Conservation (phyloP, 2,329 filamentous ascomycete species). For the Tricladium varicosporioides region DNA sequence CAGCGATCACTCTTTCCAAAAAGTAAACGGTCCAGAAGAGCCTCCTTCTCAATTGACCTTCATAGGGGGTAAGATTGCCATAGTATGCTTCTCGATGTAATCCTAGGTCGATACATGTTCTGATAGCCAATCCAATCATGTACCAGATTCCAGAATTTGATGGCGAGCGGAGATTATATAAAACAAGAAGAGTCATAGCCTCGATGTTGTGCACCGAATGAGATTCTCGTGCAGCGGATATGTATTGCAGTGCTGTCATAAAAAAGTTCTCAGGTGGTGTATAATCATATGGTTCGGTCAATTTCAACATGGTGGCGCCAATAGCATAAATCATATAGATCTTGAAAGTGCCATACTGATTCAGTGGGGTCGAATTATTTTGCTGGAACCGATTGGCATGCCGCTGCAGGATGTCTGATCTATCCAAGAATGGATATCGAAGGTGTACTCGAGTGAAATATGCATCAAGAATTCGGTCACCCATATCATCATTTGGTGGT, state of each 20-base stretch:
- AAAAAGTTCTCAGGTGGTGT: constrained; percentile 45
- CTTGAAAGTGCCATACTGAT: constrained; percentile 49
- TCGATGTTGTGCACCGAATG: constrained; percentile 50
- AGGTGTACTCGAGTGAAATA: constrained; percentile 46
- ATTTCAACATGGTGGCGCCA: constrained; percentile 46
- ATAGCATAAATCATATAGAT: constrained; percentile 52
- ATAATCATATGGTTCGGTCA: constrained; percentile 45
- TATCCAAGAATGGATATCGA: constrained; percentile 49
- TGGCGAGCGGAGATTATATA: constrained; percentile 50
- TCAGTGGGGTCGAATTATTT: constrained; percentile 36
- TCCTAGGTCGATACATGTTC: constrained; percentile 50
- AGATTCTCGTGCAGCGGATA: constrained; percentile 46
- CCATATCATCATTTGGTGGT: constrained; percentile 46
- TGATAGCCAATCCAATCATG: constrained; percentile 53
- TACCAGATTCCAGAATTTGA: constrained; percentile 53
- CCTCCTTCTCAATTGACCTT: constrained; percentile 44
- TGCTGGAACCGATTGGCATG: constrained; percentile 41
- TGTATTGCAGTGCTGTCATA: constrained; percentile 47
- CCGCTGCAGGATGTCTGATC: constrained; percentile 43
- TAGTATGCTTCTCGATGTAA: constrained; percentile 48
- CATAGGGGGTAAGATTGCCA: constrained; percentile 39
- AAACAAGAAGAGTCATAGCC: constrained; percentile 47
- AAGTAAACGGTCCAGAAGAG: constrained; percentile 53
- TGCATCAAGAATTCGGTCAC: constrained; percentile 41
- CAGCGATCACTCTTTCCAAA: constrained; percentile 47